Base-by-base conservation (phyloP, 148 eudicot species). In the Talinum fruticosum region DNA sequence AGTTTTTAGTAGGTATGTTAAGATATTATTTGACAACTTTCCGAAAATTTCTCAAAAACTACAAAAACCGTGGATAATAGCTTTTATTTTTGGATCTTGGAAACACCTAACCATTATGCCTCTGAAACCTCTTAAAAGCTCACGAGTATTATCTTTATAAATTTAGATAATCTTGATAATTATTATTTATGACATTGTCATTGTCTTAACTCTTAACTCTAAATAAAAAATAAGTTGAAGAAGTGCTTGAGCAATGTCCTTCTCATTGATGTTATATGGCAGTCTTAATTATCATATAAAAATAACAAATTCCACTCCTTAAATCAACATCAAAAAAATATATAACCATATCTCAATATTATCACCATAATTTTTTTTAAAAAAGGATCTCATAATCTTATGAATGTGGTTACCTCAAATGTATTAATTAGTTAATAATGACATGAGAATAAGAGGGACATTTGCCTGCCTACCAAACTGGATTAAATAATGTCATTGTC, bases 321-420 rank as follows among this genome's bases (percentile, higher is more conserved):
- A 69, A 67, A 33, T n/a, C 12, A 76, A 28, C 44, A 23, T 34
- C 71, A 32, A 30, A 5, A 41, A 32, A 47, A 35, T n/a, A 30
- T 53, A 47, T 51, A 54, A 77, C 37, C 21, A 37, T 36, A 54
- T 68, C 59, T 16, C 4, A 12, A 66, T 14, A 28, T 21, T 36
- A 77, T 77, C 67, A n/a, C 30, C 53, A 77, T 77, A 64, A 45
- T 30, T 49, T 2, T 30, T 2, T 15, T 51, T 51, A 51, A 51
- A 51, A 67, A 34, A n/a, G 33, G 41, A n/a, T n/a, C n/a, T 34
- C 28, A 66, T 41, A 21, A 65, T 15, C 62, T 33, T 45, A 69
- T 12, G 29, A 18, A 71, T 71, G 54, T 71, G 34, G 73, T 71
- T 57, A 44, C 21, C 18, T 71, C 29, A 71, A 26, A 71, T 44